A percentile compares a stretch with the other conserved stretches of the same genome.
These are phyloP conservation scores for Paecilomyces sp. DNA, from an alignment of 2,329 filamentous ascomycete species.

Conservation along the genomic window DNA sequence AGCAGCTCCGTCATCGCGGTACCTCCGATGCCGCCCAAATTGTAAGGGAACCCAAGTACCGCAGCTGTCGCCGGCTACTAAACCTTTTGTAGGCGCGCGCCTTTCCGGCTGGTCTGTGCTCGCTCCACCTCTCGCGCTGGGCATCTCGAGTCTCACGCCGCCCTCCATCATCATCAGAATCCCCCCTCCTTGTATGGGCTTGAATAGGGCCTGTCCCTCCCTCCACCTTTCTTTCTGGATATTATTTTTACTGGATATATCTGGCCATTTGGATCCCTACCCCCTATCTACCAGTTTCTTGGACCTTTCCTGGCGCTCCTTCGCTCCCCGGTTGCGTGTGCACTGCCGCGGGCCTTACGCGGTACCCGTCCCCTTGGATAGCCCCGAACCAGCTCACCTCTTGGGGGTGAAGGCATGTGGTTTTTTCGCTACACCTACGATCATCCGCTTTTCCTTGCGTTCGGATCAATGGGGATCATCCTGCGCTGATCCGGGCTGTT, in stretches of 20 bases:
- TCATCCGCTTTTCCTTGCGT: conserved; percentile 19
- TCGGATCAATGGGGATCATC: conserved; percentile 33
- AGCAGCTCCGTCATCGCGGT: conserved; percentile 14
- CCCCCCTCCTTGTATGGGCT: neutral
- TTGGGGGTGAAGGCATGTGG: conserved; percentile 29
- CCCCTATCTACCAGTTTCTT: neutral
- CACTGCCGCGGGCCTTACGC: neutral
- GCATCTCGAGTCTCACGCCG: conserved; percentile 16
- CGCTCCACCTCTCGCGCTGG: conserved; percentile 11
- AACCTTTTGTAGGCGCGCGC: neutral
- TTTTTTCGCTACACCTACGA: conserved; percentile 19
- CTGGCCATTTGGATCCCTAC: neutral
- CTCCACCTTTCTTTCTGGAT: neutral
- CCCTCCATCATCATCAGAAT: conserved; percentile 9
- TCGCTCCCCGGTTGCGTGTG: neutral
- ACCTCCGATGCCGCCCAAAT: neutral
- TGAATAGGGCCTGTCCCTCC: neutral
- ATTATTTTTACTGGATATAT: neutral
- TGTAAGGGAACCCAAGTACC: neutral
- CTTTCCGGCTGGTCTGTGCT: conserved; percentile 14
- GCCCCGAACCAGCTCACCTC: conserved; percentile 8
- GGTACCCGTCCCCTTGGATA: conserved; percentile 7
- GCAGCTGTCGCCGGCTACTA: neutral
- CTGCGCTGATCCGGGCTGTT: conserved; percentile 27
- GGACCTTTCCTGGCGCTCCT: neutral